Evolutionary conservation across 2,329 filamentous ascomycete species (phyloP).

Genomic region (Pyrenochaeta sp.): DNA sequence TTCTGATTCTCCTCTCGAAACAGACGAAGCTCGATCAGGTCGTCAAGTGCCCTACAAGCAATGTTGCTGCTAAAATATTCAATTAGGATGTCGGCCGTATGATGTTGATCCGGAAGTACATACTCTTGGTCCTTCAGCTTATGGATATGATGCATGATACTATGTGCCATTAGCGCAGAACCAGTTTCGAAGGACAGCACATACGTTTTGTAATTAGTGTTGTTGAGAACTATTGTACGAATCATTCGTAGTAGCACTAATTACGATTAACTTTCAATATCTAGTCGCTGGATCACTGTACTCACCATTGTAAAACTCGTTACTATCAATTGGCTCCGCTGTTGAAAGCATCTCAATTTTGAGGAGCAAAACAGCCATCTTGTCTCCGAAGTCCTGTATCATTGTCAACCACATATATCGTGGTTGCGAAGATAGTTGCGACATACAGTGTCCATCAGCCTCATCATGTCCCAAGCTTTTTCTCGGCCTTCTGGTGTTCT

Average conservation of each 20-base stretch:
- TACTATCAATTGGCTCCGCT: slow-evolving; percentile 43
- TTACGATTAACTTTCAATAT: slow-evolving; percentile 13
- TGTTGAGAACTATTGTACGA: slow-evolving; percentile 64
- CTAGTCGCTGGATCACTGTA: neutral
- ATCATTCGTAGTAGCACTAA: slow-evolving; percentile 69
- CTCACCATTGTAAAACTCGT: slow-evolving; percentile 53
- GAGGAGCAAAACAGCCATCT: slow-evolving; percentile 71
- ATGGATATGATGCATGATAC: slow-evolving; percentile 71
- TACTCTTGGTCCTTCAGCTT: slow-evolving; percentile 61
- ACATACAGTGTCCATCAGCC: slow-evolving; percentile 63
- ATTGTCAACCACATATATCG: slow-evolving; percentile 3
- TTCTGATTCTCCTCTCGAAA: slow-evolving; percentile 56
- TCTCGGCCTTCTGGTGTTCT: slow-evolving; percentile 55
- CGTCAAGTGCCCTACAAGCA: slow-evolving; percentile 63
- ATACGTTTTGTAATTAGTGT: slow-evolving; percentile 68
- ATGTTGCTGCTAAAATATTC: slow-evolving; percentile 36
- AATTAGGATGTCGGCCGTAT: neutral
- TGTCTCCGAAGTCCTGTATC: slow-evolving; percentile 64
- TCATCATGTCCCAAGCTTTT: slow-evolving; percentile 66
- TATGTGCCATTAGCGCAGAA: slow-evolving; percentile 14
- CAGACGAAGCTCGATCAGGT: slow-evolving; percentile 68
- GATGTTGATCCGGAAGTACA: neutral
- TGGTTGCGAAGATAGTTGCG: neutral
- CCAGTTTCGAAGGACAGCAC: slow-evolving; percentile 10
- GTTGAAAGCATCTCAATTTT: slow-evolving; percentile 71